Percentiles rank a stretch among this genome's conserved stretches.
These are phyloP conservation scores for Emmonsiellopsis sp. DNA, from an alignment of 2,329 filamentous ascomycete genomes.

Conservation along the genomic window DNA sequence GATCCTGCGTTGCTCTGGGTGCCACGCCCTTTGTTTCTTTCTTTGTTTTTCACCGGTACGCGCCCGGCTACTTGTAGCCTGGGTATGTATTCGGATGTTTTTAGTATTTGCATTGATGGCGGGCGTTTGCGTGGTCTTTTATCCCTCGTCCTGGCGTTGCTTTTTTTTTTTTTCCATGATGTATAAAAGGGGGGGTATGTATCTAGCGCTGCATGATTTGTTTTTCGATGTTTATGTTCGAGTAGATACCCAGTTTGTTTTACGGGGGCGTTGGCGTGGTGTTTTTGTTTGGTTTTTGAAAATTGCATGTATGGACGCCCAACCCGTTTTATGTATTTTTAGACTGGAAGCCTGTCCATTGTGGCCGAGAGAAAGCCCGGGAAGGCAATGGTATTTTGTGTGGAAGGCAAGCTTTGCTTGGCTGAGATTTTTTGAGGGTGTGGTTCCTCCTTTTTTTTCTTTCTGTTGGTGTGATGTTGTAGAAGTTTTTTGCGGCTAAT, in stretches of 20 bases:
- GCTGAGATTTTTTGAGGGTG: too few relatives aligned
- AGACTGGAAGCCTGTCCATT: too few relatives aligned
- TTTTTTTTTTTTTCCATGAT: not conserved
- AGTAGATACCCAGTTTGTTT: slow-evolving; percentile 3
- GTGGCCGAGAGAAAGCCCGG: too few relatives aligned
- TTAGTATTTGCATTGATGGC: not conserved
- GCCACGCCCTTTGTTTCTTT: not conserved
- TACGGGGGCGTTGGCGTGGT: not conserved
- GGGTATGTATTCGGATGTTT: not conserved
- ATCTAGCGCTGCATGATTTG: not conserved
- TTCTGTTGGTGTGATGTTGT: too few relatives aligned
- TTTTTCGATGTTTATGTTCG: not conserved
- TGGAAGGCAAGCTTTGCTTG: too few relatives aligned
- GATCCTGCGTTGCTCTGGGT: not conserved
- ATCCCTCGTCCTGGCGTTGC: not conserved
- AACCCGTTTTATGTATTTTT: not conserved
- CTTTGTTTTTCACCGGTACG: not conserved
- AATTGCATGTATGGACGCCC: not conserved
- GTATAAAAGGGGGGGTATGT: not conserved
- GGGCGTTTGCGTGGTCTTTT: not conserved
- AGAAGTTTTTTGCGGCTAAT: too few relatives aligned
- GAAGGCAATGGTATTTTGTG: too few relatives aligned
- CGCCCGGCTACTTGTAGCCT: not conserved
- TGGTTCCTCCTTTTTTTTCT: too few relatives aligned
- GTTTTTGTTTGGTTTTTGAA: not conserved